Conservation (phyloP, 2,329 filamentous ascomycete species). For the Neoarthrinium moseri region DNA sequence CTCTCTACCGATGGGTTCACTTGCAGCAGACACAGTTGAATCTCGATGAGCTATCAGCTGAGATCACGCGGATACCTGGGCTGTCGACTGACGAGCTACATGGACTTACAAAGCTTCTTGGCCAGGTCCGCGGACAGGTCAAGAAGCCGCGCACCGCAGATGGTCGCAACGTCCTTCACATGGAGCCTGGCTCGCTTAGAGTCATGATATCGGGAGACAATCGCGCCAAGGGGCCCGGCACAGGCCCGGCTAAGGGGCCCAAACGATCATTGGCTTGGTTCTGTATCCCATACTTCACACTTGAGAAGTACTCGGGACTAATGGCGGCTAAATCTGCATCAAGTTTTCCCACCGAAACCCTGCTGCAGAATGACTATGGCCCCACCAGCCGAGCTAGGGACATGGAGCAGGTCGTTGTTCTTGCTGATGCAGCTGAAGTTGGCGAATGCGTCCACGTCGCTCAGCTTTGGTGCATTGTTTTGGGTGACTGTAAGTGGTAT, state of each 20-base stretch:
- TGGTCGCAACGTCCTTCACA: conserved; percentile 36
- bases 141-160: conserved; percentile 36
- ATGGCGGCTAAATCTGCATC: background rate
- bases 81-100: conserved; percentile 33
- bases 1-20: conserved; percentile 43
- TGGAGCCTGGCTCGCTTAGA: conserved; percentile 40
- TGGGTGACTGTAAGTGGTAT: conserved; percentile 24
- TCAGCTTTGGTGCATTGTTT: conserved; percentile 24
- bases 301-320: conserved; percentile 28
- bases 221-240: conserved; percentile 13
- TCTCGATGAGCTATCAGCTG: conserved; percentile 40
- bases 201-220: conserved; percentile 25
- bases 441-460: conserved; percentile 19
- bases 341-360: conserved; percentile 19
- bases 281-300: conserved; percentile 46
- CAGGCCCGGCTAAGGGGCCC: background rate
- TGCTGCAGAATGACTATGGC: conserved; percentile 19
- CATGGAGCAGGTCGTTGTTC: conserved; percentile 20
- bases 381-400: conserved; percentile 7
- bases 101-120: conserved; percentile 33
- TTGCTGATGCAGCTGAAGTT: conserved; percentile 11
- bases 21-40: conserved; percentile 38
- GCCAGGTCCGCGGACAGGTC: conserved; percentile 33
- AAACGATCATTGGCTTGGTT: conserved; percentile 35
- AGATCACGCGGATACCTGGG: conserved; percentile 31